Evolutionary conservation across 1,139 yeast genomes (phyloP), one percentile per base, ranked within the genome.

Genomic region (Zhuliangozyma blackwelliae): DNA sequence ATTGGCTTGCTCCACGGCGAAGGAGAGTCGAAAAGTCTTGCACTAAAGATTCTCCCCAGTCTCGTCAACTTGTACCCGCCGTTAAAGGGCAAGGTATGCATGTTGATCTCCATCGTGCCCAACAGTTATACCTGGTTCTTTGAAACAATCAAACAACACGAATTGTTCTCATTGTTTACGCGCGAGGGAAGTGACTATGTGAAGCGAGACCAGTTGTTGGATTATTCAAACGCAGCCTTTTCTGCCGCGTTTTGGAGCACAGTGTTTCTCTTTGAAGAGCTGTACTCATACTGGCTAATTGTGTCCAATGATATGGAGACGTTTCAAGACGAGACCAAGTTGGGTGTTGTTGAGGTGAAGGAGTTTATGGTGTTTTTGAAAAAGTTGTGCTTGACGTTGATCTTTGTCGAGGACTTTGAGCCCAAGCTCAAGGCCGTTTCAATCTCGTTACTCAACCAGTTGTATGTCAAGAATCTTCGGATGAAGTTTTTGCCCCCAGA

Each of bases 221-320:
- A 7, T 3, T 3, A n/a, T 5, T 2, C 7, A 9, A 3, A 8
- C 11, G 32, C 34, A 27, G 6, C 29, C 25, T 11, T 25, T n/a
- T 11, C 28, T 39, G 48, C 40, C 2, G 37, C 38, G 2, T 69
- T 68, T 41, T 67, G 72, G 71, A 59, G 59, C 29, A 47, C 54
- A 1, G 46, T 67, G 2, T 59, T 50, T 30, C 53, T 67, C 2
- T 69, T 68, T 45, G 62, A 65, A 44, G 73, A 68, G 36, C 44
- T 68, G 26, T 65, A 63, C 44, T 64, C 72, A 0, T 71, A 68
- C 43, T 64, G 70, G 70, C 44, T 82, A 20, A 73, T 81, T 27
- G 77, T 88, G 3, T 77, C 90, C 0, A 85, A 81, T 41, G 96
- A 88, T 52, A 59, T 66, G 19, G 95, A 84, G 50, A 61, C 83